Evolutionary conservation across 108 stramenopile genomes (phyloP), one percentile per base, ranked within the genome.

Genomic region (Skeletonema potamos): DNA sequence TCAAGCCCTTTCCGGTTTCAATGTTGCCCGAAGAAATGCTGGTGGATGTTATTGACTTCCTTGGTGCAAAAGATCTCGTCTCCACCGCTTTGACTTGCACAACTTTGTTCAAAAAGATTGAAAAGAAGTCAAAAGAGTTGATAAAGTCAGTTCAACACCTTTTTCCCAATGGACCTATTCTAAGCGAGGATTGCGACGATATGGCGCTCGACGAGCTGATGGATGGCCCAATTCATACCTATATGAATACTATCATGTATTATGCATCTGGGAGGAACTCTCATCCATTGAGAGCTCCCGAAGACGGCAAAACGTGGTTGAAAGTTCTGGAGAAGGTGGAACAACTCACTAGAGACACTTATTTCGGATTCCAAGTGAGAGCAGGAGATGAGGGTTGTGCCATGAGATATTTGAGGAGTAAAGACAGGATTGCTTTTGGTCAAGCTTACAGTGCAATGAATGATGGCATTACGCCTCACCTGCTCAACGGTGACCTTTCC

Each of bases 21-120:
- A 41, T 43, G 37, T 43, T 64, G 1, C 62, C 62, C 4, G 62
- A 64, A 20, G 62, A 64, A 13, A 37, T 64, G 17, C 27, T 64
- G 6, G 41, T 27, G 6, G 20, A 37, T 37, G 44, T 64, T 5
- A 41, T 64, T 24, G 62, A 41, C 7, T 64, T 64, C 18, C 36
- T 64, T 4, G 43, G 62, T 27, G 62, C 39, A 22, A 64, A 41
- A 27, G 62, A 64, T 41, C 62, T 64, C 11, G 27, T 41, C 12
- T 64, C 62, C 22, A 27, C 43, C 6, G 62, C 39, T 9, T 27
- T 37, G 62, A 41, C 43, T 6, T 64, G 62, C 15, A 64, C 62
- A 27, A 34, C 27, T 7, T 43, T 64, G 12, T 64, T 64, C 36
- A 64, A 41, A 27, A 64, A 64, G 36, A 41, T 64, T n/a, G 62